Base-by-base conservation (phyloP, 1,284 basidiomycete genomes). In the Volvariella volvacea region DNA sequence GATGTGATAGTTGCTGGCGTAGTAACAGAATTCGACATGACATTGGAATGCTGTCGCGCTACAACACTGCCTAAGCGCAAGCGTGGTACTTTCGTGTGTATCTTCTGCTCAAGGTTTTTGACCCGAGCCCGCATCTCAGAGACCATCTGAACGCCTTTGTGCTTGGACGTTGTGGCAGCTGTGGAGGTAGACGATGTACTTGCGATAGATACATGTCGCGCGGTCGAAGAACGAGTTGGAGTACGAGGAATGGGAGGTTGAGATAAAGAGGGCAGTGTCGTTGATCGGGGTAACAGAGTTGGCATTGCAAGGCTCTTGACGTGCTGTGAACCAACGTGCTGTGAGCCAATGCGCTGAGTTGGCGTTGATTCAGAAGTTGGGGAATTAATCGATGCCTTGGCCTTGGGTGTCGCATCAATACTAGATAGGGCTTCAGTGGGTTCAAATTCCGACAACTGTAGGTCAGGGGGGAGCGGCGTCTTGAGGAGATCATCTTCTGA, bases 101-200 rank as follows among this genome's bases (percentile, higher is more conserved):
- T 85, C 64, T 85, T 87, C 64, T 88, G 85, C 56, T 90, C 85
- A 39, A 90, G 64, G 52, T 83, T 85, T 55, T 71, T 79, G 31
- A 90, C 86, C 43, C 83, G 75, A 41, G 84, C 86, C 43, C 88
- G 77, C 83, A 90, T 88, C 57, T 90, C 88, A 21, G 85, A 84
- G 2, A 90, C 86, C 88, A 91, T 90, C 55, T 90, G 87, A 8
- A 89, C 86, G 22, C 87, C 87, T 60, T 79, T 85, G 57, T 74
- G 88, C 65, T 72, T 84, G 7, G 84, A 74, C 8, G 74, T 60
- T 6, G 72, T 71, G 46, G 59, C 59, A 30, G 68, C 59, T 4
- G 70, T 69, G n/a, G 67, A 68, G 16, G 66, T 65, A 28, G 25
- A 28, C 12, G 25, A 28, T 8, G 70, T 68, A 48, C 66, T 67